Conservation (phyloP, 2,329 filamentous ascomycete species). For the Lachnellula subtilissima region DNA sequence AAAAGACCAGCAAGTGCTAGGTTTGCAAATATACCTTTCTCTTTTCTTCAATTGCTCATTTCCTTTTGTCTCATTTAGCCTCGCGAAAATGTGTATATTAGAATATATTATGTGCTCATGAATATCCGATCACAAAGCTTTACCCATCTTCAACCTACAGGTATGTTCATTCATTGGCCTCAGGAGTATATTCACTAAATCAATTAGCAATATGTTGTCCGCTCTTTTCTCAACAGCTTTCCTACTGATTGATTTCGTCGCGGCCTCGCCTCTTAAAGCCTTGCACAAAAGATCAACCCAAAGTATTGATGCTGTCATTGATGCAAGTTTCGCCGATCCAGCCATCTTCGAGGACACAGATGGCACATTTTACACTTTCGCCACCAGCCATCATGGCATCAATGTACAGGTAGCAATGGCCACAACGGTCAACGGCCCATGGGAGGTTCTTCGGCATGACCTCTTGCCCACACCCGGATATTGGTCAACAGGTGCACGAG, state of each 20-base stretch:
- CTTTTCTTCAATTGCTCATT: too few species aligned
- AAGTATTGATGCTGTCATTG: slow-evolving; percentile 25
- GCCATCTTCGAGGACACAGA: slow-evolving; percentile 43
- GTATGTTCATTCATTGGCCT: neutral
- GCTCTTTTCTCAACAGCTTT: neutral
- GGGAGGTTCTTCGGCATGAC: slow-evolving; percentile 45
- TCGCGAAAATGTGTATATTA: too few species aligned
- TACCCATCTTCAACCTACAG: neutral
- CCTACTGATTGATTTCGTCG: slow-evolving; percentile 1
- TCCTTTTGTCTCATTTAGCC: too few species aligned
- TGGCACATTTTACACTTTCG: slow-evolving; percentile 54
- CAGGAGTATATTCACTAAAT: neutral
- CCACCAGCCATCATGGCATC: slow-evolving; percentile 45
- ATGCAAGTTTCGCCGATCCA: slow-evolving; percentile 51
- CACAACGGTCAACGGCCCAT: slow-evolving; percentile 41
- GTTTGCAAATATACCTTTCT: too few species aligned
- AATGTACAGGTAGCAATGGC: slow-evolving; percentile 48
- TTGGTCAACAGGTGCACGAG: slow-evolving; percentile 51
- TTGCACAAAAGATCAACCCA: neutral
- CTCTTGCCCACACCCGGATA: slow-evolving; percentile 46
- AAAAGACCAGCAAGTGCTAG: too few species aligned
- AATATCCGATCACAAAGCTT: too few species aligned
- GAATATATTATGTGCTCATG: too few species aligned
- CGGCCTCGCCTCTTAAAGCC: neutral
- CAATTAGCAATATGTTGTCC: neutral